Conservation (phyloP, 352 stramenopile genomes). For the Globisporangium ultimum region DNA sequence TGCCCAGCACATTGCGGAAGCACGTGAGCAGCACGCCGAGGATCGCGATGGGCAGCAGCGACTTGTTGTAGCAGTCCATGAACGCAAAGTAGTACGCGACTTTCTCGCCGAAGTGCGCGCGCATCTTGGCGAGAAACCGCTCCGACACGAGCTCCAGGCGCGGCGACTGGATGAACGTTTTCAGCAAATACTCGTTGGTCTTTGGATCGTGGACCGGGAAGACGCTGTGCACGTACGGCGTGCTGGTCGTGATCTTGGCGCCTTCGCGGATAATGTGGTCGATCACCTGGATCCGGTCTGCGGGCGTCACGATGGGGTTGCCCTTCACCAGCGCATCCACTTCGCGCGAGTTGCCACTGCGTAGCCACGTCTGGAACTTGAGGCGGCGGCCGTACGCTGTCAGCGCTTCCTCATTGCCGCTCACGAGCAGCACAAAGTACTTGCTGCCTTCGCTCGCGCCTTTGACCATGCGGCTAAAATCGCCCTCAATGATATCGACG, state of each 20-base stretch:
- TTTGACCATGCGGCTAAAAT: constrained; percentile 45
- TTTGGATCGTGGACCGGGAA: constrained; percentile 76
- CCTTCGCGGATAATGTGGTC: constrained; percentile 79
- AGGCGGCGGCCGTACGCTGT: constrained; percentile 54
- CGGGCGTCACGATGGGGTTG: constrained; percentile 59
- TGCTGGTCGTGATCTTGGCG: constrained; percentile 51
- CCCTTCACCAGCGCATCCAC: constrained; percentile 57
- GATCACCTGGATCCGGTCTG: constrained; percentile 79
- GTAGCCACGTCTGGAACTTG: constrained; percentile 75
- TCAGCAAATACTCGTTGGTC: constrained; percentile 70
- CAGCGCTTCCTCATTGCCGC: constrained; percentile 61
- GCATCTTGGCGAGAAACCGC: constrained; percentile 56
- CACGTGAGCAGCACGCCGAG: constrained; percentile 68
- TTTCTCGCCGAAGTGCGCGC: constrained; percentile 80
- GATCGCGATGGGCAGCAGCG: constrained; percentile 70
- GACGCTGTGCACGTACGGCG: constrained; percentile 60
- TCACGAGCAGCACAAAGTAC: constrained; percentile 73
- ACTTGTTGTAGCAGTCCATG: constrained; percentile 87
- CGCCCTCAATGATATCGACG: constrained; percentile 69
- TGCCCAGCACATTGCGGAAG: constrained; percentile 57
- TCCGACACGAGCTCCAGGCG: constrained; percentile 67
- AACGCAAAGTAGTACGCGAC: constrained; percentile 87
- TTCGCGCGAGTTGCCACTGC: constrained; percentile 68
- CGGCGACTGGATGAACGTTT: constrained; percentile 63
- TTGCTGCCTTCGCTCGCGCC: constrained; percentile 32